Percentiles rank a stretch among this genome's conserved stretches.
Conservation (phyloP, 495 filamentous ascomycete species). For the Bombardia bombarda region DNA sequence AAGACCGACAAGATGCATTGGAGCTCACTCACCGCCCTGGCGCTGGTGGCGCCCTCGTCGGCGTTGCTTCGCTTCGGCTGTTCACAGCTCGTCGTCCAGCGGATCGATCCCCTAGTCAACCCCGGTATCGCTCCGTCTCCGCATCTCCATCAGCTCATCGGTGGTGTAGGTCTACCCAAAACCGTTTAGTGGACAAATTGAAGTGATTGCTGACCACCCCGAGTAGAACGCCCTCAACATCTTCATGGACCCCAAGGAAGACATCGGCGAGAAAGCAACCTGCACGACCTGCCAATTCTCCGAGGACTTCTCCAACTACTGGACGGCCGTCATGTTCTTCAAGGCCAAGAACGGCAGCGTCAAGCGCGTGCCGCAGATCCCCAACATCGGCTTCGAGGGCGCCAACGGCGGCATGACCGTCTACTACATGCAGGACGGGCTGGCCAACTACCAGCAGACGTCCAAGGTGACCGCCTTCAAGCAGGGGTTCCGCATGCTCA, state of each 20-base stretch:
- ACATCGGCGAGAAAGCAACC: conserved; percentile 25
- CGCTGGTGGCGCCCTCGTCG: conserved; percentile 32
- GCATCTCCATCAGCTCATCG: conserved; percentile 39
- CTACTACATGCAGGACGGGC: conserved; percentile 39
- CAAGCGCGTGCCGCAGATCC: conserved; percentile 32
- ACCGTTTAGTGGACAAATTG: conserved; percentile 1
- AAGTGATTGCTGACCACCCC: background rate
- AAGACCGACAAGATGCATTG: conserved; percentile 25
- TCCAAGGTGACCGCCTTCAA: conserved; percentile 39
- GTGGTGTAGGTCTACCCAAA: conserved; percentile 42
- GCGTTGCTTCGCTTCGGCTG: conserved; percentile 38
- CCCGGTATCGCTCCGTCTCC: conserved; percentile 29
- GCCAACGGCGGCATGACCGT: conserved; percentile 35
- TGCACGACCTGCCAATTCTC: conserved; percentile 34
- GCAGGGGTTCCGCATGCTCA: conserved; percentile 35
- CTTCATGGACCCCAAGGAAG: conserved; percentile 26
- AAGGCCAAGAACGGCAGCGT: conserved; percentile 27
- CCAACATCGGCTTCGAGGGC: conserved; percentile 33
- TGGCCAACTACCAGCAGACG: conserved; percentile 30
- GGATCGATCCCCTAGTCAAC: conserved; percentile 33
- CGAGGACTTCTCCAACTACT: conserved; percentile 24
- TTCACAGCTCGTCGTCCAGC: conserved; percentile 37
- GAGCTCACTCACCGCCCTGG: conserved; percentile 27
- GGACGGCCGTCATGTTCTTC: conserved; percentile 29
- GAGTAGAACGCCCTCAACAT: conserved; percentile 10